Percentiles rank a stretch among this genome's conserved stretches.
phyloP scores from a whole-genome alignment of 2,329 filamentous ascomycete genomes.

The Aspergillus aculeatus region DNA sequence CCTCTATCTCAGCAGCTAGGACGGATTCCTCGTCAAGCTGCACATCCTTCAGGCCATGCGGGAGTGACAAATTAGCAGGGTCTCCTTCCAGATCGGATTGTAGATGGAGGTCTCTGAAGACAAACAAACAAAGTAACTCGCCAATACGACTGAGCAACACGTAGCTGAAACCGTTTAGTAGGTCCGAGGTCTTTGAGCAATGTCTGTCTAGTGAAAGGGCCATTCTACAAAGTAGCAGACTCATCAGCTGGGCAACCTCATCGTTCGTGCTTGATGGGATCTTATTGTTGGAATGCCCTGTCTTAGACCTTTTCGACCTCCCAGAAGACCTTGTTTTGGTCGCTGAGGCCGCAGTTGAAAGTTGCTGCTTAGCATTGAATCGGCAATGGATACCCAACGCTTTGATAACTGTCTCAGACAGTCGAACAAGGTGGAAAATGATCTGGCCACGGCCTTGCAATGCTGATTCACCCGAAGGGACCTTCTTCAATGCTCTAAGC shows the following conservation, averaged over 20 bases:
- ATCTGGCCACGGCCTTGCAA: conserved; percentile 22
- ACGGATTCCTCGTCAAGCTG: conserved; percentile 24
- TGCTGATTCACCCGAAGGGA: conserved; percentile 18
- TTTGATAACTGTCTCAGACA: conserved; percentile 34
- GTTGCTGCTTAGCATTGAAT: conserved; percentile 11
- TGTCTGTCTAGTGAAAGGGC: conserved; percentile 28
- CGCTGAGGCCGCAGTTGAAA: background rate
- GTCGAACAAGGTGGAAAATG: conserved; percentile 34
- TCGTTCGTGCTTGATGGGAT: conserved; percentile 10
- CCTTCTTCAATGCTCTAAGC: conserved; percentile 28
- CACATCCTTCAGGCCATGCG: conserved; percentile 30
- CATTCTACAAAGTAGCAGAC: conserved; percentile 32
- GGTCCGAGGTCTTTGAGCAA: conserved; percentile 27
- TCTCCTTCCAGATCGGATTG: conserved; percentile 26
- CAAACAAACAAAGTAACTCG: conserved; percentile 38
- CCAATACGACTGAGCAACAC: conserved; percentile 41
- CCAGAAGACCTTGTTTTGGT: conserved; percentile 17
- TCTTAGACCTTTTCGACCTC: conserved; percentile 10
- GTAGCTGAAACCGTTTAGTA: conserved; percentile 45
- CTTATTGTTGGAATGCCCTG: background rate
- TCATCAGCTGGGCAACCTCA: conserved; percentile 22
- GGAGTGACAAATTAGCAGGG: conserved; percentile 29
- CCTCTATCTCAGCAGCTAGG: conserved; percentile 32
- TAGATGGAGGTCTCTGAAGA: conserved; percentile 37
- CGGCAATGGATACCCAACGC: conserved; percentile 28